Evolutionary conservation across 768 basidiomycete species (phyloP).

Genomic region (Naematelia encephala): DNA sequence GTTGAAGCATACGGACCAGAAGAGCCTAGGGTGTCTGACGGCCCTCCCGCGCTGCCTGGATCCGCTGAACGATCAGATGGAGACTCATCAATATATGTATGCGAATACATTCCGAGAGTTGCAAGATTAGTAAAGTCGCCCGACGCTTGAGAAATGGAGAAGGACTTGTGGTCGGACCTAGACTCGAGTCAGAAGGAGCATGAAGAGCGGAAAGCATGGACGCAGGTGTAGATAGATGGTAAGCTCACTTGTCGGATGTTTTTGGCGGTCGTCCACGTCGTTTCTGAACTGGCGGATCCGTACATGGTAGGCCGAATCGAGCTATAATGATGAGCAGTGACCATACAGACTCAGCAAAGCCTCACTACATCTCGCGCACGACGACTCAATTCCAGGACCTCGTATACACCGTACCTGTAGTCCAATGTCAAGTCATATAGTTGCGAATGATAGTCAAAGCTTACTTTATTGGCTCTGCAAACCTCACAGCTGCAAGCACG

Average conservation of each 20-base stretch:
- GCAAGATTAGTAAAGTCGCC: neutral
- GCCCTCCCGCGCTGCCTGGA: neutral
- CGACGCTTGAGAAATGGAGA: neutral
- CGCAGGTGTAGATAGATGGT: neutral
- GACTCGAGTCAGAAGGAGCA: neutral
- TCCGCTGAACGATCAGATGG: neutral
- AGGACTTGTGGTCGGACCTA: neutral
- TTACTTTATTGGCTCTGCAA: conserved; percentile 18
- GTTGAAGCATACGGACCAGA: neutral
- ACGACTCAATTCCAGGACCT: conserved; percentile 8
- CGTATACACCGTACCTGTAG: conserved; percentile 17
- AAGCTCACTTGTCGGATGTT: neutral
- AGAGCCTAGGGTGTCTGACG: neutral
- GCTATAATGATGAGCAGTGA: neutral
- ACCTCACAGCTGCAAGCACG: conserved; percentile 11
- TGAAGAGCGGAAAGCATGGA: neutral
- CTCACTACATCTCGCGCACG: conserved; percentile 17
- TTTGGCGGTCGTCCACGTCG: conserved; percentile 14
- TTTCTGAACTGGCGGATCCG: conserved; percentile 11
- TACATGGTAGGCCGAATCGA: conserved; percentile 17
- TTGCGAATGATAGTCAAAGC: neutral
- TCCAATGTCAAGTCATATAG: neutral
- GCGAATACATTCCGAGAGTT: neutral
- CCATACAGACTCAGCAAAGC: neutral
- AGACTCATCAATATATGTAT: neutral